Evolutionary conservation across 345 rosid genomes (phyloP), one percentile per base, ranked within the genome.

Genomic region (Sapria himalayana): DNA sequence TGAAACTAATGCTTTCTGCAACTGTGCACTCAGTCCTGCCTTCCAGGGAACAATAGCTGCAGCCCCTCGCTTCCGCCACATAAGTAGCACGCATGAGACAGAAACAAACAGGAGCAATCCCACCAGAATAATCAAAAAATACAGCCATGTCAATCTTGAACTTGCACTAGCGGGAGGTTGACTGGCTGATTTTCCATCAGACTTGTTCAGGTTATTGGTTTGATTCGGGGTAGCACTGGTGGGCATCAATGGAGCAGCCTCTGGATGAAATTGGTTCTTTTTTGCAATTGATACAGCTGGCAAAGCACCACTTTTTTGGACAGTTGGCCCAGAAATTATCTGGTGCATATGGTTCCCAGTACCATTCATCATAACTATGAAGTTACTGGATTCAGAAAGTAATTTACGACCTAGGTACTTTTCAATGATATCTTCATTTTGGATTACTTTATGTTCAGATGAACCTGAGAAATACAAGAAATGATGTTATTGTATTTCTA

Each of bases 1-100:
- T 41, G 92, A 74, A 41, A 82, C 58, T 45, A 89, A 82, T 46
- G 91, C 91, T 65, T 76, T 89, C 55, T 79, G 98, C 52, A 82
- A 60, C 63, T 89, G 95, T 55, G 86, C 95, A 54, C 95, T 89
- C 19, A 89, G 55, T 55, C 95, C 98, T 33, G 84, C 73, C 60
- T 72, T 89, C 95, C 98, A 89, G 15, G 98, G 98, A 49, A 78
- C 58, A 19, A 89, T 71, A 39, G 65, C 59, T 50, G 61, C 59
- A 27, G 58, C 75, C 40, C 75, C 79, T 38, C 38, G 62, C 42
- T 60, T 82, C 29, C 66, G 65, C 43, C 51, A 72, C 24, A 55
- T 12, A 40, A 69, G 23, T 49, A 68, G 23, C 33, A 66, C 46
- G 58, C 46, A 59, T 1, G 39, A 39, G 3, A 47, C 39, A 25